Base-by-base conservation (phyloP, 495 filamentous ascomycete species). In the Aspergillus biplanus region DNA sequence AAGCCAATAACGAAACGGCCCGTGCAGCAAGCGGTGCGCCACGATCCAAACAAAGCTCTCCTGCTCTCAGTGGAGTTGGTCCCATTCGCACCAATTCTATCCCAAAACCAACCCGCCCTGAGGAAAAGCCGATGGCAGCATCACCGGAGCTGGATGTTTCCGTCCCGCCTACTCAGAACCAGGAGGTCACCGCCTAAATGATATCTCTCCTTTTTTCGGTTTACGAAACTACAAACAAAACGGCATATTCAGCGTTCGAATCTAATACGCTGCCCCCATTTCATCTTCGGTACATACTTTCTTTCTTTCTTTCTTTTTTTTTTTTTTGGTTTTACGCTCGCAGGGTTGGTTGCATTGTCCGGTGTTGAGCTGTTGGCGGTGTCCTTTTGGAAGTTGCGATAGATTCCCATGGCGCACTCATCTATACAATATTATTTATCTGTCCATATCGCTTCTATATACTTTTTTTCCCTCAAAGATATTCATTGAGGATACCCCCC, bases 1-100 rank as follows among this genome's bases (percentile, higher is more conserved):
- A 82, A 60, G 73, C 78, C 34, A 83, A 82, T 33, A 82, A 78
- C 52, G 75, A 80, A 53, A 68, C 78, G 44, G 80, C 80, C 48
- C 69, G 75, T 47, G 81, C 80, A 12, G 80, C 80, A 34, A 75
- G 81, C 16, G 71, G 70, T 15, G 65, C 67, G 21, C 59, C 64
- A 5, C 61, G 78, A n/a, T 61, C 62, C 8, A 81, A 81, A 65
- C 46, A 69, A 15, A 59, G 61, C 13, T 66, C 73, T 12, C 61
- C 73, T 8, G 56, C 59, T 42, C 35, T 60, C 5, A 68, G 68
- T 39, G 69, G 64, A 31, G 68, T 67, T 16, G 78, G 79, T 42
- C 79, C 79, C 2, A 76, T 81, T 49, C 78, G 79, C 46, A 79
- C 78, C 39, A 73, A 70, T 52, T 71, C 73, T 54, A 69, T 73